Evolutionary conservation across 768 basidiomycete species (phyloP).

Genomic region (Candolleomyces efflorescens): DNA sequence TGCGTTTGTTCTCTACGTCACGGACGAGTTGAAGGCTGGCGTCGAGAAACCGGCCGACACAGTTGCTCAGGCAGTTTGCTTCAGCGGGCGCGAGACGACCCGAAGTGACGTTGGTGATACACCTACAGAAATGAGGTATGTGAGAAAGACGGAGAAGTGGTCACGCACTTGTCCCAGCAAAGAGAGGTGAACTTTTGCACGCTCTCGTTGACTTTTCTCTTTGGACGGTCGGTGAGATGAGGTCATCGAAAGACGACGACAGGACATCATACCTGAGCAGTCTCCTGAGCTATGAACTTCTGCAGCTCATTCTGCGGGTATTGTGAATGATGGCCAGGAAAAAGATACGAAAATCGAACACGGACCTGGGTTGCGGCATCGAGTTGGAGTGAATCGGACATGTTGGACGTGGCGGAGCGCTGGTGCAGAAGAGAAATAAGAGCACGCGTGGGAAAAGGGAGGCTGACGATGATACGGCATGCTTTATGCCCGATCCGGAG

Average conservation of each 20-base stretch:
- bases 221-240: conserved; percentile 6
- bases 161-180: conserved; percentile 91
- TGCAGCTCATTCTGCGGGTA: not conserved
- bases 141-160: conserved; percentile 1
- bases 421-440: conserved; percentile 2
- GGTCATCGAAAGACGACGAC: not conserved
- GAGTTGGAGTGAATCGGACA: conserved; percentile 49
- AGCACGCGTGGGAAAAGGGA: conserved; percentile 6
- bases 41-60: conserved; percentile 91
- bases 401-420: conserved; percentile 19
- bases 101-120: conserved; percentile 74
- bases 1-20: conserved; percentile 47
- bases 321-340: not conserved
- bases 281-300: not conserved
- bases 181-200: conserved; percentile 78
- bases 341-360: not conserved
- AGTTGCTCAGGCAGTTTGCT: conserved; percentile 80
- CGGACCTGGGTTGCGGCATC: conserved; percentile 76
- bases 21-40: conserved; percentile 78
- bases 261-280: not conserved
- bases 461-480: not conserved
- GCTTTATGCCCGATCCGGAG: conserved; percentile 1
- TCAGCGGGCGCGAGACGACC: conserved; percentile 77
- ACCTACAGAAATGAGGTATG: conserved; percentile 40
- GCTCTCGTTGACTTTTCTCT: conserved; percentile 71